Conservation (phyloP, 1,284 basidiomycete genomes). For the Marasmius tenuissimus region DNA sequence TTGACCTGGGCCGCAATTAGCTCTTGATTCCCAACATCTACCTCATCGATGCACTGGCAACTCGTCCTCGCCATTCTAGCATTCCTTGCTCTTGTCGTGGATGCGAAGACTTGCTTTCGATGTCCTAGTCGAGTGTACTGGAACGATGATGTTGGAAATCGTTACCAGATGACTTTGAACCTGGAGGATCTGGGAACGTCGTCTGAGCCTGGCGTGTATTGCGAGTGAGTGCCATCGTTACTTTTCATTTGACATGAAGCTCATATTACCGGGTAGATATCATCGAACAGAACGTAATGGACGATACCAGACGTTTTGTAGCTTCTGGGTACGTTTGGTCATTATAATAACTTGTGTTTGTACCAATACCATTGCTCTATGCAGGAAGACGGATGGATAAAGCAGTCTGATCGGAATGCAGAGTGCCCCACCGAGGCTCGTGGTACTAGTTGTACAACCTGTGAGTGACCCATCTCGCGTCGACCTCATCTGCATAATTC, state of each 20-base stretch:
- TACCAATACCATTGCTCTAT: not conserved
- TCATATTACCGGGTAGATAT: not conserved
- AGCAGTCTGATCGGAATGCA: not conserved
- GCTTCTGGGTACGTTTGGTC: not conserved
- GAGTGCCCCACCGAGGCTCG: not conserved
- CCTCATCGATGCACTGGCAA: too few relatives aligned
- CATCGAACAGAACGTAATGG: not conserved
- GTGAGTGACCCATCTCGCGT: not conserved
- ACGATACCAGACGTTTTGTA: not conserved
- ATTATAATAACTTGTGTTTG: not conserved
- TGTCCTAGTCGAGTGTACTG: not conserved
- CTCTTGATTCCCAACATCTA: too few relatives aligned
- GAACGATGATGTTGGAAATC: not conserved
- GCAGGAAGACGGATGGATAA: not conserved
- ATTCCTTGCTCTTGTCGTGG: not conserved
- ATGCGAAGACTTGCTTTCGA: not conserved
- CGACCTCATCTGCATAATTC: not conserved
- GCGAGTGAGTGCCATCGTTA: not conserved
- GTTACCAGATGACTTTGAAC: not conserved
- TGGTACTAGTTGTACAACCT: not conserved
- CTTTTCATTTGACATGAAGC: not conserved
- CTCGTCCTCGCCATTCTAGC: too few relatives aligned
- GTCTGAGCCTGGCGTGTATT: not conserved
- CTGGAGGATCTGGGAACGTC: not conserved
- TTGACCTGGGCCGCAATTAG: too few relatives aligned